Base-by-base conservation (phyloP, 2,329 filamentous ascomycete genomes). In the Exophiala sp. region DNA sequence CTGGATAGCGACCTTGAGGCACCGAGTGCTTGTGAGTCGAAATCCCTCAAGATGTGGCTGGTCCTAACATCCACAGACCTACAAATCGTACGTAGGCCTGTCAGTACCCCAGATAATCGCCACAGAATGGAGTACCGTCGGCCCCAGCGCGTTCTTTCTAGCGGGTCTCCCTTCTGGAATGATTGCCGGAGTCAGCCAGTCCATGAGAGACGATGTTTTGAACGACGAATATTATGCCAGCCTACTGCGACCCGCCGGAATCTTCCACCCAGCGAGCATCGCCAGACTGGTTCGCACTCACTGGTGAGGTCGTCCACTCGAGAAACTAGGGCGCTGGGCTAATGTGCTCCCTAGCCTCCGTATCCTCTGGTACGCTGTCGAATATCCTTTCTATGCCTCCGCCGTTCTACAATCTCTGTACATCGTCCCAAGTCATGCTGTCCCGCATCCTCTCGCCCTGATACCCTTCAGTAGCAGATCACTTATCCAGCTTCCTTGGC, bases 331-430 rank as follows among this genome's bases (percentile, higher is more conserved):
- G 16, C 18, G n/a, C 29, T 18, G 55, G 44, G 40, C 65, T 66
- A 47, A 68, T 41, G 24, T 29, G 21, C n/a, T 49, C 12, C 21
- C 32, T 40, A 76, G 73, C 33, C 56, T 68, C 18, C 66, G 67
- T 58, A 64, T 66, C 20, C 62, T 63, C 2, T 60, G 73, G 34
- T 69, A 72, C 45, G 59, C 70, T 12, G 53, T 74, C 8, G 69
- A 72, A 24, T 65, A 72, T 45, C 72, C 75, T 55, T 65, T 69
- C 21, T 70, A 75, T 52, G 70, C 74, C 64, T 73, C 72, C 52
- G 71, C 72, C 18, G 55, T 73, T 12, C 63, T 76, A 14, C 73
- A 76, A 55, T 68, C 68, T 16, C 68, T 75, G 24, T 69, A 71
- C 36, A 64, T 76, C 16, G 60, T 75, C 14, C 69, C 68, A 18